Evolutionary conservation across 2,329 filamentous ascomycete genomes (phyloP).

Genomic region (Didymellaceae sp.): DNA sequence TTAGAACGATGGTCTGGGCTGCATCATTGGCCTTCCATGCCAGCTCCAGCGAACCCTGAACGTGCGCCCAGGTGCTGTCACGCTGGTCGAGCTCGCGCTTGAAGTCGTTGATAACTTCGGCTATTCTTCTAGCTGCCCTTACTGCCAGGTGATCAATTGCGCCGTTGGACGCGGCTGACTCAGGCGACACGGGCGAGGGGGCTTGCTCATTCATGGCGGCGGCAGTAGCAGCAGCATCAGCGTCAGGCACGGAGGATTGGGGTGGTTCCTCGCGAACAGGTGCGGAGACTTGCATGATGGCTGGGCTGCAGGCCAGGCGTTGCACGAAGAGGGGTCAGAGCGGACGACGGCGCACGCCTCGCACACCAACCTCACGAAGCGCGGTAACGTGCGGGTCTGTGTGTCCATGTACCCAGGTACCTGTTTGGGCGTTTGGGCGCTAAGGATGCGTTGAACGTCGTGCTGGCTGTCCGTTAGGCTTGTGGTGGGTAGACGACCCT

Average conservation of each 20-base stretch:
- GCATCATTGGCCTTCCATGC: constrained; percentile 3
- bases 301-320: constrained; percentile 9
- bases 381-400: not conserved
- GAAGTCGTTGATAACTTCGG: constrained; percentile 36
- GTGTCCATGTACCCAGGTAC: not conserved
- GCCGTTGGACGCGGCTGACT: constrained; percentile 1
- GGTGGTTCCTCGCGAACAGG: constrained; percentile 16
- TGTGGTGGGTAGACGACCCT: not conserved
- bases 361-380: not conserved
- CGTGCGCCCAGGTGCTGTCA: constrained; percentile 22
- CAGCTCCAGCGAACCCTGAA: constrained; percentile 26
- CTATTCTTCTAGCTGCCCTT: constrained; percentile 26
- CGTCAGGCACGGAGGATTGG: constrained; percentile 6
- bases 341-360: not conserved
- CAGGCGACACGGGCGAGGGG: constrained; percentile 10
- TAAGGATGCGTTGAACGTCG: not conserved
- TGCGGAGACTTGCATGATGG: constrained; percentile 1
- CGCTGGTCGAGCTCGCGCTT: constrained; percentile 31
- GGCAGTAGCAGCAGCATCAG: constrained; percentile 1
- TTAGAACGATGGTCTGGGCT: constrained; percentile 3
- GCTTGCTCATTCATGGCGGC: constrained; percentile 1
- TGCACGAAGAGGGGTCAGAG: constrained; percentile 11
- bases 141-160: constrained; percentile 26
- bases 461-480: not conserved
- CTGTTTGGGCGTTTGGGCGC: not conserved